Evolutionary conservation across 495 filamentous ascomycete species (phyloP), one percentile per base, ranked within the genome.

Genomic region (Penicillium canariense): DNA sequence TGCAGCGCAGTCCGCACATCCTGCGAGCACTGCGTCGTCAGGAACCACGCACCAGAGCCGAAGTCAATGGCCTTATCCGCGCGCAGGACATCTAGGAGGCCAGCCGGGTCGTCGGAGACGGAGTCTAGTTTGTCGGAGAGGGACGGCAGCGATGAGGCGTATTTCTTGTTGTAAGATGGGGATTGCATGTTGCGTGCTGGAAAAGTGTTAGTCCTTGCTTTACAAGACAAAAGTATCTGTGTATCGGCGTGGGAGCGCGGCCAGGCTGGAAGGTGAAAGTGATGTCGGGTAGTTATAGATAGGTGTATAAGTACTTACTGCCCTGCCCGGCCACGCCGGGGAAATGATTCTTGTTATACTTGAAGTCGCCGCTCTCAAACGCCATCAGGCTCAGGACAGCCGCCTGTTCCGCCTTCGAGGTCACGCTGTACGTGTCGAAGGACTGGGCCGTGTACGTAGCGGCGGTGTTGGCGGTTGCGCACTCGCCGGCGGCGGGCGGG

Each of bases 111-210:
- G 62, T 61, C 49, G 15, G 62, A 48, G 22, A 80, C 71, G n/a
- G 47, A 48, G 0, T 65, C 27, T 4, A 82, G 52, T 39, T 77
- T 50, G 31, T 58, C 64, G 5, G 58, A 58, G 0, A 89, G 65
- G 0, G 59, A 80, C 0, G 77, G 71, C 45, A 89, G 73, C 7
- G 77, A 82, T 3, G 69, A 45, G 8, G 84, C 88, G 65, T 91
- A 95, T 65, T 78, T 38, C 6, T 77, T 55, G 69, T 89, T 85
- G 73, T 66, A 87, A 8, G 68, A 49, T 14, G 77, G 69, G 50
- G 72, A 77, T 76, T 89, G 86, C 89, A 94, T 91, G 66, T 90
- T 90, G 20, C 85, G 79, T 0, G 89, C 66, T 74, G 35, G 12
- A 9, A 14, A 10, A n/a, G 14, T 2, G 4, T 46, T 31, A 49